phyloP scores from a whole-genome alignment of 352 stramenopile genomes.

The Phytophthora citrophthora region DNA sequence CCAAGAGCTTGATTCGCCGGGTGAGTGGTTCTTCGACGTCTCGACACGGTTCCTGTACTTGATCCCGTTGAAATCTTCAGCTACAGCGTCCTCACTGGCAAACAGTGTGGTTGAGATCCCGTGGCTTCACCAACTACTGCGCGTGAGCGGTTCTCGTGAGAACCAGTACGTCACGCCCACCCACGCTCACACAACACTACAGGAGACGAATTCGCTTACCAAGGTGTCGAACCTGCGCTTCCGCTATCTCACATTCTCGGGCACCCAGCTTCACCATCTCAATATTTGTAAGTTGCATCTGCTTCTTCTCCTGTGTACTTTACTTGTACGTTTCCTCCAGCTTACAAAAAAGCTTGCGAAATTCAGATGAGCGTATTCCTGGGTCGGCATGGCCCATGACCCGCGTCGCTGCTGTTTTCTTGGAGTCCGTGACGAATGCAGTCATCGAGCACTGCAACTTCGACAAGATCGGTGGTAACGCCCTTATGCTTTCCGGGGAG shows the following conservation, averaged over 20 bases:
- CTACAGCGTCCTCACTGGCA: conserved; percentile 28
- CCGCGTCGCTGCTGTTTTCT: conserved; percentile 62
- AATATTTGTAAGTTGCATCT: conserved; percentile 59
- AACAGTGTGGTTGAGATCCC: conserved; percentile 58
- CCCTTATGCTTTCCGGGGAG: conserved; percentile 67
- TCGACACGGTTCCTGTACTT: conserved; percentile 55
- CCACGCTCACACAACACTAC: conserved; percentile 49
- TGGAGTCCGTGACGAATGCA: conserved; percentile 62
- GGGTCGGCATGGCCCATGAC: conserved; percentile 59
- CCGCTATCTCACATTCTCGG: conserved; percentile 65
- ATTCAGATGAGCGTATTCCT: conserved; percentile 49
- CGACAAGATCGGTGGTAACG: conserved; percentile 74
- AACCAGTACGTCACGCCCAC: conserved; percentile 51
- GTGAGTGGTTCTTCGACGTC: conserved; percentile 75
- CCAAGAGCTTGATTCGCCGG: conserved; percentile 63
- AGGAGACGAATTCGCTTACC: conserved; percentile 51
- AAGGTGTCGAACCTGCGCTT: conserved; percentile 57
- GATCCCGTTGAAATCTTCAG: conserved; percentile 51
- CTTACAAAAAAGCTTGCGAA: neutral
- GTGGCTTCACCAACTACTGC: conserved; percentile 63
- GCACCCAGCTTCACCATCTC: conserved; percentile 62
- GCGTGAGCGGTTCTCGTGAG: conserved; percentile 61
- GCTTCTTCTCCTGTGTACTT: neutral
- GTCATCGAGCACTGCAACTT: conserved; percentile 68
- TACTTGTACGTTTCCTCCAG: neutral